Percentiles rank a stretch among this genome's conserved stretches.
These are phyloP conservation scores for Chlamydomonas sphaeroides DNA, from an alignment of 139 green algal species.

Conservation along the genomic window DNA sequence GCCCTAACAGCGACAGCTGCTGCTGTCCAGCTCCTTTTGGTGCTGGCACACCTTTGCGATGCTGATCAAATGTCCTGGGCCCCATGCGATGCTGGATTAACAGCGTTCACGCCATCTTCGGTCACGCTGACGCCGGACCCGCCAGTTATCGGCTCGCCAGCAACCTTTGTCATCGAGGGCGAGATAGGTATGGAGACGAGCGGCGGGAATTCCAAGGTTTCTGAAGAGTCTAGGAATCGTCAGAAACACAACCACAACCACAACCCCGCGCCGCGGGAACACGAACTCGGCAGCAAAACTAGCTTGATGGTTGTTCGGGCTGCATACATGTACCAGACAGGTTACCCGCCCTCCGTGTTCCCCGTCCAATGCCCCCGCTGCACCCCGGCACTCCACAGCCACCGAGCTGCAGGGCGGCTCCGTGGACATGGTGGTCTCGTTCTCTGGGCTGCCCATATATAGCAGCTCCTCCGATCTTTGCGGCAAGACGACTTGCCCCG, in stretches of 20 bases:
- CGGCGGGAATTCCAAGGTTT: too few species aligned
- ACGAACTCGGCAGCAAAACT: too few species aligned
- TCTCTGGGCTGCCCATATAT: constrained; percentile 53
- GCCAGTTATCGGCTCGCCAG: constrained; percentile 46
- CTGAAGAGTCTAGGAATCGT: too few species aligned
- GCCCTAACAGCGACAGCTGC: too few species aligned
- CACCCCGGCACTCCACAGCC: constrained; percentile 5
- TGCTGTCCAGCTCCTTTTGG: too few species aligned
- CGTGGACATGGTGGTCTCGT: constrained; percentile 58
- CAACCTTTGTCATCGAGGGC: constrained; percentile 50
- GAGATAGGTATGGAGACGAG: constrained; percentile 41
- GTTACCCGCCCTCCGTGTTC: too few species aligned
- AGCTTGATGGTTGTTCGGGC: too few species aligned
- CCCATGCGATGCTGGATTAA: constrained; percentile 44
- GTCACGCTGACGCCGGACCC: constrained; percentile 58
- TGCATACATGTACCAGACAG: too few species aligned
- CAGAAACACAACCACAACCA: too few species aligned
- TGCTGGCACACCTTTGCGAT: constrained; percentile 40
- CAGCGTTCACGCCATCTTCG: constrained; percentile 14
- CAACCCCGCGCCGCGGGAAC: too few species aligned
- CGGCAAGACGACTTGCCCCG: constrained; percentile 59
- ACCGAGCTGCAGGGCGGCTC: constrained; percentile 42
- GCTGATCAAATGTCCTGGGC: constrained; percentile 50
- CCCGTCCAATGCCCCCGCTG: too few species aligned
- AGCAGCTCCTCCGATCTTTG: constrained; percentile 57